Conservation (phyloP, 306 rosid genomes). For the Argentina anserina region DNA sequence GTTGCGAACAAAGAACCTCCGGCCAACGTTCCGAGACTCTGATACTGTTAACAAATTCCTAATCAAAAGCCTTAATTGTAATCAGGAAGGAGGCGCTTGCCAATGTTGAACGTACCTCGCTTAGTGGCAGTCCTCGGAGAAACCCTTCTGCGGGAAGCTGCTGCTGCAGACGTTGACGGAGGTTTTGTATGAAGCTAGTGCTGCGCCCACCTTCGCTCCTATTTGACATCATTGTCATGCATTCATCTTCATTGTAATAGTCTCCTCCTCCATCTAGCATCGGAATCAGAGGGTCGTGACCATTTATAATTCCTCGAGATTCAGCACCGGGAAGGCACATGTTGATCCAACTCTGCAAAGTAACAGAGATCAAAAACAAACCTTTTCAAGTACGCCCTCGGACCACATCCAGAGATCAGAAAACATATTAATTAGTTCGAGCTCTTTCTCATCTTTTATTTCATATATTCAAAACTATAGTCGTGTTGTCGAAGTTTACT, state of each 20-base stretch:
- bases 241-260: slow-evolving; percentile 30
- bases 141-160: slow-evolving; percentile 21
- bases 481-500: background rate
- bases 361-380: slow-evolving; percentile 12
- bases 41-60: background rate
- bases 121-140: slow-evolving; percentile 40
- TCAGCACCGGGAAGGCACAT: slow-evolving; percentile 63
- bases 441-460: background rate
- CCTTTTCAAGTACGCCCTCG: slow-evolving; percentile 7
- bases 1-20: background rate
- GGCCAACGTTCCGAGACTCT: background rate
- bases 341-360: slow-evolving; percentile 31
- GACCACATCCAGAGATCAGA: slow-evolving; percentile 29
- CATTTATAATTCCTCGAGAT: slow-evolving; percentile 66
- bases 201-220: slow-evolving; percentile 19
- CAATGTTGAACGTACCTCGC: slow-evolving; percentile 55
- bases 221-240: slow-evolving; percentile 32
- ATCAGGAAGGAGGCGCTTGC: background rate
- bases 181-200: slow-evolving; percentile 22
- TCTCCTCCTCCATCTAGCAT: slow-evolving; percentile 26
- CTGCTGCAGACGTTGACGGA: slow-evolving; percentile 37
- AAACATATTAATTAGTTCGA: background rate
- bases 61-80: background rate
- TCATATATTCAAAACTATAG: background rate
- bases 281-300: slow-evolving; percentile 29